Evolutionary conservation across 768 basidiomycete genomes (phyloP).

Genomic region (Trichaptum fuscoviolaceum): DNA sequence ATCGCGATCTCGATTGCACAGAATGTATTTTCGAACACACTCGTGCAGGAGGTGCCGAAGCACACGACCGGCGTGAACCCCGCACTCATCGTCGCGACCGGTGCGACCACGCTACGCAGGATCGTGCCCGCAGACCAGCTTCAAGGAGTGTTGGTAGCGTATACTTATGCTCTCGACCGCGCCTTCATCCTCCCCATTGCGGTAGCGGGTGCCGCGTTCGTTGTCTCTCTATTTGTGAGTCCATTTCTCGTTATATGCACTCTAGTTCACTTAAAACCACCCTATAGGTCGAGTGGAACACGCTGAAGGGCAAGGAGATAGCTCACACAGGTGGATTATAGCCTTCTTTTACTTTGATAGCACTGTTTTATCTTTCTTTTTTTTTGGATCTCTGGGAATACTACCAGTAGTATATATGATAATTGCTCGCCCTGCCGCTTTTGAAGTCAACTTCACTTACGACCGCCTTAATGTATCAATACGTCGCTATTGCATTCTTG

Average conservation of each 20-base stretch:
- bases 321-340: background rate
- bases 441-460: background rate
- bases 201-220: background rate
- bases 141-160: background rate
- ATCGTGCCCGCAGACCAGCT: slow-evolving; percentile 2
- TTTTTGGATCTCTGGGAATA: background rate
- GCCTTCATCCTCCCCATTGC: slow-evolving; percentile 3
- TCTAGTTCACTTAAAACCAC: background rate
- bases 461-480: background rate
- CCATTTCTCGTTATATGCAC: background rate
- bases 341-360: background rate
- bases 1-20: slow-evolving; percentile 16
- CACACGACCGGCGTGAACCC: slow-evolving; percentile 6
- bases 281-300: background rate
- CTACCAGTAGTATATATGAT: background rate
- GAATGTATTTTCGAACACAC: slow-evolving; percentile 10
- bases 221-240: background rate
- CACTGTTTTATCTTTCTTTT: background rate
- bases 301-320: background rate
- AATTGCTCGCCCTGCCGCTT: background rate
- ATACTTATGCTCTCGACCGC: background rate
- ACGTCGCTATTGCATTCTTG: background rate
- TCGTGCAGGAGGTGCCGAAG: slow-evolving; percentile 9
- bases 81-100: background rate
- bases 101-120: background rate